Base-by-base conservation (phyloP, 129 eudicot species). In the Rutidosis leptorrhynchoides region DNA sequence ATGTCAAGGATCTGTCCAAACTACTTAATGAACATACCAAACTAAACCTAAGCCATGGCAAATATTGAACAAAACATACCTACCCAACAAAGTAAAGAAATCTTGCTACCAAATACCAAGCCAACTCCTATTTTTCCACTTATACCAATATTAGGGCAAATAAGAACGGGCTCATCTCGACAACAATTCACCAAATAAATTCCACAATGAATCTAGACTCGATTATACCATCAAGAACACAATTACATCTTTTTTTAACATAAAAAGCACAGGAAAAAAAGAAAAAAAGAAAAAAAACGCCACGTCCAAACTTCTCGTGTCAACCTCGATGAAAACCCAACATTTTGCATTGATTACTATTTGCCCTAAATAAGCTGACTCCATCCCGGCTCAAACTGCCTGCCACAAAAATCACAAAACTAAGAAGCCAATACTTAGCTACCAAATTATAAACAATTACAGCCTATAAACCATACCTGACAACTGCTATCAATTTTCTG, bases 111-210 rank as follows among this genome's bases (percentile, higher is more conserved):
- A 12, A 12, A 40, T 5, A n/a, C 22, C 15, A 68, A 68, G n/a
- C 30, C 52, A 23, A n/a, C n/a, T n/a, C n/a, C n/a, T n/a, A n/a
- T n/a, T 72, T 62, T 48, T 45, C 63, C 57, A 54, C 24, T 63
- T 24, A 27, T 10, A 58, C 26, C 60, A 73, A 49, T 64, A 25
- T 40, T 57, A 65, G 73, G 78, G 73, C 78, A 74, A 60, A 66
- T 60, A 74, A 74, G 67, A 74, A 66, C 59, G 51, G 58, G 67
- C 60, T 37, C 79, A 74, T 65, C 57, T 45, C 72, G 15, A 40
- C 65, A 28, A 58, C 67, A 70, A 27, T n/a, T 49, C 19, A 7
- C 23, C 55, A 40, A 17, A 49, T 11, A 49, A 24, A 20, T 49
- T 49, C 55, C 24, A 49, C 24, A 49, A 5, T 27, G 58, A 43